Evolutionary conservation across 345 rosid species (phyloP).

Genomic region (Hibiscus tridactylites): DNA sequence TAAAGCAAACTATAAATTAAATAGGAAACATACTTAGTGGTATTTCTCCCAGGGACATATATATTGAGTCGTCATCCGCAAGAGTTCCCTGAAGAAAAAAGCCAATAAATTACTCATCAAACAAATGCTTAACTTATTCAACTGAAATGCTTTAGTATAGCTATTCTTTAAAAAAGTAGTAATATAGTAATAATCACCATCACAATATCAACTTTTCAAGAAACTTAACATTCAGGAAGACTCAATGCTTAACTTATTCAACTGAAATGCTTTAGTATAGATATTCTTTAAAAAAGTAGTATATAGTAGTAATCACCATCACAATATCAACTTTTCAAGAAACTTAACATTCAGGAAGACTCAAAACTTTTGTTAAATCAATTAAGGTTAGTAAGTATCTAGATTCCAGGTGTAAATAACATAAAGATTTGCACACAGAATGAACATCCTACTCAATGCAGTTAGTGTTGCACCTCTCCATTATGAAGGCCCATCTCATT

Average conservation of each 20-base stretch:
- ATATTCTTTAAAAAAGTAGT: background rate
- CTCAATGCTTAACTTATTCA: background rate
- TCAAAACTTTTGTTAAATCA: background rate
- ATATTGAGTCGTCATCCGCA: slow-evolving; percentile 83
- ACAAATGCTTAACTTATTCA: background rate
- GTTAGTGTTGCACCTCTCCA: slow-evolving; percentile 49
- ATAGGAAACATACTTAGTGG: slow-evolving; percentile 62
- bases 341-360: background rate
- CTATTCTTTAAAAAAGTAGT: background rate
- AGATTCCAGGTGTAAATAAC: background rate
- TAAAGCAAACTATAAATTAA: slow-evolving; percentile 21
- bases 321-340: background rate
- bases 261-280: slow-evolving; percentile 6
- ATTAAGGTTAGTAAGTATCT: background rate
- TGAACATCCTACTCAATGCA: slow-evolving; percentile 6
- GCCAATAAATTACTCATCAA: slow-evolving; percentile 9
- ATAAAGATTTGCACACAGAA: background rate
- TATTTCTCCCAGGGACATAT: slow-evolving; percentile 96
- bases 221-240: background rate
- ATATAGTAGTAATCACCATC: background rate
- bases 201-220: background rate
- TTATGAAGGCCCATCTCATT: slow-evolving; percentile 52
- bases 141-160: slow-evolving; percentile 6
- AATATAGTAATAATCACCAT: background rate
- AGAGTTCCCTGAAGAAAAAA: slow-evolving; percentile 50